A percentile compares a stretch with the other conserved stretches of the same genome.
Conservation (phyloP, 2,329 filamentous ascomycete genomes). For the Zymoseptoria ardabiliae region DNA sequence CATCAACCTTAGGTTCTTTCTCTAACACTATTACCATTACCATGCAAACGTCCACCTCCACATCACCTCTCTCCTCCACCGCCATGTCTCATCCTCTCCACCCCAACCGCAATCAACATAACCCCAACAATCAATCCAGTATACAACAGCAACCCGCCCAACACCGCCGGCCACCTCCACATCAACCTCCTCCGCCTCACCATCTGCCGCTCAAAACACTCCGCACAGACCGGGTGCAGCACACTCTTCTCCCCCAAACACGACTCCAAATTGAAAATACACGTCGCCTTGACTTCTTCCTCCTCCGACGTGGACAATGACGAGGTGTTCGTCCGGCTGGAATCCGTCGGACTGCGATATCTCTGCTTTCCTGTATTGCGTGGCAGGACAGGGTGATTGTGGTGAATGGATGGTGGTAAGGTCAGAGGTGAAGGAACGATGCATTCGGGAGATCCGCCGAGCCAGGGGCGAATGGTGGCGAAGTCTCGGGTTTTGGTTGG, state of each 20-base stretch:
- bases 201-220: not conserved
- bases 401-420: not conserved
- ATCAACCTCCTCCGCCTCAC: not conserved
- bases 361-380: not conserved
- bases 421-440: not conserved
- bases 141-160: not conserved
- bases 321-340: not conserved
- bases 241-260: not conserved
- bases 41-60: not conserved
- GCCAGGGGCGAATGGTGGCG: not conserved
- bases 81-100: not conserved
- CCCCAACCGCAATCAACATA: not conserved
- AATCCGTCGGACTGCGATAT: not conserved
- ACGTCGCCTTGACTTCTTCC: not conserved
- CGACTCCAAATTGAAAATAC: not conserved
- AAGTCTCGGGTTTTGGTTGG: not conserved
- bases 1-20: not conserved
- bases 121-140: not conserved
- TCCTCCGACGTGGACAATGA: not conserved
- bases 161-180: not conserved
- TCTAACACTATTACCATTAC: not conserved
- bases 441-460: not conserved
- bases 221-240: not conserved
- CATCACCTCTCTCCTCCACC: not conserved
- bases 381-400: not conserved